A percentile compares a stretch with the other conserved stretches of the same genome.
phyloP scores from a whole-genome alignment of 2,329 filamentous ascomycete species.

The Exophiala alcalophila region DNA sequence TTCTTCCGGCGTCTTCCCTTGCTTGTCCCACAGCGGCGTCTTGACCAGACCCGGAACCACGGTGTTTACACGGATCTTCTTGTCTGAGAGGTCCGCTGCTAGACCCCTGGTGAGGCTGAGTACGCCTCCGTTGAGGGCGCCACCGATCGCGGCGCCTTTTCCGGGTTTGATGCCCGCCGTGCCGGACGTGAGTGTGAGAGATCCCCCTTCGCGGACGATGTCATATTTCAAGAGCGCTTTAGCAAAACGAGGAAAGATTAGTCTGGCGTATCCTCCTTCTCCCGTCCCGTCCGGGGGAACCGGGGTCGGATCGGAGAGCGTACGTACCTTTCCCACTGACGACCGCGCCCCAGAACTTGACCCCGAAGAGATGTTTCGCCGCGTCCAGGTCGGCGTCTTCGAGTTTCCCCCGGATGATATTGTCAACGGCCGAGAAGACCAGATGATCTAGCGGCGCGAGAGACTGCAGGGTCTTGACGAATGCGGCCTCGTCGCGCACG shows the following conservation, averaged over 20 bases:
- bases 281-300: neutral
- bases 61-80: constrained; percentile 61
- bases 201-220: constrained; percentile 24
- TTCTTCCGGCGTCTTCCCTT: constrained; percentile 27
- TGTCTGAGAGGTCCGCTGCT: constrained; percentile 55
- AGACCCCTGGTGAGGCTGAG: constrained; percentile 55
- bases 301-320: no score
- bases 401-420: constrained; percentile 25
- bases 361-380: constrained; percentile 23
- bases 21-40: constrained; percentile 44
- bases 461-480: constrained; percentile 15
- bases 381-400: constrained; percentile 20
- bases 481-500: constrained; percentile 21
- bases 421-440: constrained; percentile 55
- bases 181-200: constrained; percentile 56
- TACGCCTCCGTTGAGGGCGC: constrained; percentile 49
- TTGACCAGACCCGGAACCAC: constrained; percentile 56
- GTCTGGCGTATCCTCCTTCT: no score
- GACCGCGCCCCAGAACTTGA: constrained; percentile 27
- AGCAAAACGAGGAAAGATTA: no score
- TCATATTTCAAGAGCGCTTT: constrained; percentile 19
- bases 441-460: constrained; percentile 51
- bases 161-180: constrained; percentile 51
- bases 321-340: constrained; percentile 21
- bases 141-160: constrained; percentile 50